Evolutionary conservation across 2,329 filamentous ascomycete species (phyloP), one percentile per base, ranked within the genome.

Genomic region (Cadophora malorum): DNA sequence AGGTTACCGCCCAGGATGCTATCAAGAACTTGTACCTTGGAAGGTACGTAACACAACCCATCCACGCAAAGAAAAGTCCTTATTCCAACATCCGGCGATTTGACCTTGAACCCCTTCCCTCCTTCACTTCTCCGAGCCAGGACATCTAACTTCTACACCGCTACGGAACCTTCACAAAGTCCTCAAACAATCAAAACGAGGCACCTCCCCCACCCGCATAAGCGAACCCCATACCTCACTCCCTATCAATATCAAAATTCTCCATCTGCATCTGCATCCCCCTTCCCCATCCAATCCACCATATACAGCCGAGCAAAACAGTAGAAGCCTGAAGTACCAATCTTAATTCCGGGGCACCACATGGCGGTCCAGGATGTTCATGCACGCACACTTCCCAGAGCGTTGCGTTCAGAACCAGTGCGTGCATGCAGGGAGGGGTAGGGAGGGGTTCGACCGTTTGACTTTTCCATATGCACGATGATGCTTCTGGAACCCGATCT

Each of bases 401-500:
- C 41, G 41, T 25, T n/a, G 10, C 35, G 35, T 38, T 38, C 33
- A 25, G 12, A 41, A 23, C 7, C 33, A 25, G 35, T 35, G 50
- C 25, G 23, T 21, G 50, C 35, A 28, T 31, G 50, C 50, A 53
- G 23, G 50, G 23, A 53, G 50, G 14, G 50, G 50, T 47, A 38
- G 35, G 33, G 41, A 53, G 50, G 50, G 50, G 50, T 53, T 28
- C 9, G 50, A 53, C 53, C 16, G 4, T 19, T 38, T 12, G 41
- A 38, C 10, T 14, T 45, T 12, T 45, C 41, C 10, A 38, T 38
- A 59, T 59, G 56, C 56, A 59, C 56, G 56, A 59, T 59, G 56
- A 59, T 59, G 33, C 33, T 59, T 59, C n/a, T 45, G 38, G 56
- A 59, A 6, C n/a, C n/a, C n/a, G n/a, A n/a, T n/a, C n/a, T n/a